These are phyloP conservation scores for Fraxinus xanthoxyloides DNA, from an alignment of 305 asterid genomes.

Conservation along the genomic window DNA sequence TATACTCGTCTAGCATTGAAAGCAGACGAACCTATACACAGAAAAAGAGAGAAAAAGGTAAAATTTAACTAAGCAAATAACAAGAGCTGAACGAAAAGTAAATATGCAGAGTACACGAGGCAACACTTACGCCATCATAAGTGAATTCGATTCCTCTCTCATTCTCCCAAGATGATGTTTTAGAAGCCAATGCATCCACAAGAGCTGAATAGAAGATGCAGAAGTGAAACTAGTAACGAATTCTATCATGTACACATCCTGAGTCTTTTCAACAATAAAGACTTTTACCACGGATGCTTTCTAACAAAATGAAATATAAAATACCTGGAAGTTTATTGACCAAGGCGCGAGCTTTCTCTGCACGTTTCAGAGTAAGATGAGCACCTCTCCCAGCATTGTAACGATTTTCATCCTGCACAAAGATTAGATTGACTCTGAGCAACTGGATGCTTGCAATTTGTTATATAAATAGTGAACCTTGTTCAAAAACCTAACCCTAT, in stretches of 20 bases:
- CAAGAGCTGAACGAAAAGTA: background rate
- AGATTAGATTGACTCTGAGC: conserved; percentile 22
- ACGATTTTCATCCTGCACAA: conserved; percentile 85
- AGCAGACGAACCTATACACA: conserved; percentile 64
- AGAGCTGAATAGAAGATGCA: conserved; percentile 41
- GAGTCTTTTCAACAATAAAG: background rate
- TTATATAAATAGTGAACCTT: conserved; percentile 16
- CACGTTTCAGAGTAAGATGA: conserved; percentile 86
- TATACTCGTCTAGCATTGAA: conserved; percentile 82
- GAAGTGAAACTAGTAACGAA: conserved; percentile 6
- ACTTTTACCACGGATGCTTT: background rate
- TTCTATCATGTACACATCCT: background rate
- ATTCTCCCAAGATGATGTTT: conserved; percentile 79
- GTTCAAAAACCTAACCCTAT: conserved; percentile 54
- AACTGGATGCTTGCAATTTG: conserved; percentile 2
- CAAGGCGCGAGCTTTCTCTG: conserved; percentile 92
- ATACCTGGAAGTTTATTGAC: conserved; percentile 95
- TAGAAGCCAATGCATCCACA: conserved; percentile 87
- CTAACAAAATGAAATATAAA: conserved; percentile 15
- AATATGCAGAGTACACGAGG: background rate
- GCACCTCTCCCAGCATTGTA: conserved; percentile 98
- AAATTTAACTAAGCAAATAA: background rate
- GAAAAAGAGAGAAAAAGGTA: conserved; percentile 16
- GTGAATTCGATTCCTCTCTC: conserved; percentile 77
- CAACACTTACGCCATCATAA: conserved; percentile 80